Base-by-base conservation (phyloP, 2,329 filamentous ascomycete species). In the Ophiostoma montium region DNA sequence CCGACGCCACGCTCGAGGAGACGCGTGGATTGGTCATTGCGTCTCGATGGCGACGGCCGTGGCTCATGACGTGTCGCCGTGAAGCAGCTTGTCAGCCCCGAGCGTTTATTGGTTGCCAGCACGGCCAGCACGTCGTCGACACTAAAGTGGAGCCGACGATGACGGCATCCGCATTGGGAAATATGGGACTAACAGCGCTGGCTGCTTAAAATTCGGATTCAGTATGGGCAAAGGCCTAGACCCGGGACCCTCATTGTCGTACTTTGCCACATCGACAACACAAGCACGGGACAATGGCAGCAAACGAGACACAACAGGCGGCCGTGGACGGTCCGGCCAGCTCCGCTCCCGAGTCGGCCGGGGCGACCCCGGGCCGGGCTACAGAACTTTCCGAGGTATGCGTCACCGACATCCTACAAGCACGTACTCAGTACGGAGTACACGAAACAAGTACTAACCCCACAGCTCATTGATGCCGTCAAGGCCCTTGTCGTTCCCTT, bases 401-500 rank as follows among this genome's bases (percentile, higher is more conserved):
- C 53, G 3, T 15, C 31, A 15, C 44, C 39, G 5, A 8, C 15
- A 18, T 19, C 6, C 13, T 30, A 6, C 33, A 16, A 2, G 10
- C 31, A 15, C 19, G 3, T 23, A 10, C 16, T 18, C 9, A 3
- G 16, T 16, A 41, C 13, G 5, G 7, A 5, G 13, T 16, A 3
- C 32, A 8, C 13, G 23, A 19, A 12, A 12, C 33, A 38, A 18
- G 47, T 41, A n/a, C n/a, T n/a, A 2, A 13, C 31, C 18, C 15
- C 2, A 3, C n/a, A 88, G 84, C 73, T 88, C 43, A 72, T 88
- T 45, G 69, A 74, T 49, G 75, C 82, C 3, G 75, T 89, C 45
- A 76, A 82, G 63, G 66, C 71, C 9, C 70, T 87, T 49, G 75
- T 89, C 50, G 67, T 87, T 18, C 80, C 81, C 0, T 88, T 84